These are phyloP conservation scores for Tieghemostelium lacteum DNA, from an alignment of 78 protist genomes.

Conservation along the genomic window DNA sequence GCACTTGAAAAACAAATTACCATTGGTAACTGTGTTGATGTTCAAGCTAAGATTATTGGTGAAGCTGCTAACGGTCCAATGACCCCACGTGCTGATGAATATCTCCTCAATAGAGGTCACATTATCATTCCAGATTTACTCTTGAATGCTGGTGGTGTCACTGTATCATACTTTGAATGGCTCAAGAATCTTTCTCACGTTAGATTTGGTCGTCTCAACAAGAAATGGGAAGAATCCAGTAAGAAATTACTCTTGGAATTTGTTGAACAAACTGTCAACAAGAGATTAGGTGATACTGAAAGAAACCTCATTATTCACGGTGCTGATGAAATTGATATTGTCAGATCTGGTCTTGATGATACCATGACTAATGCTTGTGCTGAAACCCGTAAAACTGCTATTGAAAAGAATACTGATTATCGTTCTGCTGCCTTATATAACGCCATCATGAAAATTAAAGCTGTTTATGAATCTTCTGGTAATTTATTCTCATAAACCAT, in stretches of 20 bases:
- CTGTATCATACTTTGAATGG: constrained; percentile 95
- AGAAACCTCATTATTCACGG: constrained; percentile 81
- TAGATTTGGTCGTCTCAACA: constrained; percentile 84
- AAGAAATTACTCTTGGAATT: constrained; percentile 82
- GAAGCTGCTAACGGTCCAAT: constrained; percentile 94
- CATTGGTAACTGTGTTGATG: constrained; percentile 74
- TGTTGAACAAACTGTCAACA: constrained; percentile 78
- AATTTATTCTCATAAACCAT: constrained; percentile 74
- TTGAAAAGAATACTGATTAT: constrained; percentile 79
- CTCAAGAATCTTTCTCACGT: constrained; percentile 90
- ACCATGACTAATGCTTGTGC: constrained; percentile 88
- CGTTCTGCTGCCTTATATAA: constrained; percentile 84
- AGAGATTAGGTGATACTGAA: constrained; percentile 80
- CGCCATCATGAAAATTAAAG: constrained; percentile 83
- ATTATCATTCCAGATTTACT: constrained; percentile 91
- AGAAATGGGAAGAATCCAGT: constrained; percentile 89
- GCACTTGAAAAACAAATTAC: constrained; percentile 89
- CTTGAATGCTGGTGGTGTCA: constrained; percentile 95
- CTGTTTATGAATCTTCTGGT: constrained; percentile 71
- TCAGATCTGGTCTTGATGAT: constrained; percentile 89
- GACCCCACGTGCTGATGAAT: constrained; percentile 88
- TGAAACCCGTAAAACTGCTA: constrained; percentile 86
- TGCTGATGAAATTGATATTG: constrained; percentile 89
- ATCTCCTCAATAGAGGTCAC: constrained; percentile 72
- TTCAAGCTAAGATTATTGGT: constrained; percentile 86